Evolutionary conservation across 2,329 filamentous ascomycete genomes (phyloP).

Genomic region (Ceratocystis alfenasii): DNA sequence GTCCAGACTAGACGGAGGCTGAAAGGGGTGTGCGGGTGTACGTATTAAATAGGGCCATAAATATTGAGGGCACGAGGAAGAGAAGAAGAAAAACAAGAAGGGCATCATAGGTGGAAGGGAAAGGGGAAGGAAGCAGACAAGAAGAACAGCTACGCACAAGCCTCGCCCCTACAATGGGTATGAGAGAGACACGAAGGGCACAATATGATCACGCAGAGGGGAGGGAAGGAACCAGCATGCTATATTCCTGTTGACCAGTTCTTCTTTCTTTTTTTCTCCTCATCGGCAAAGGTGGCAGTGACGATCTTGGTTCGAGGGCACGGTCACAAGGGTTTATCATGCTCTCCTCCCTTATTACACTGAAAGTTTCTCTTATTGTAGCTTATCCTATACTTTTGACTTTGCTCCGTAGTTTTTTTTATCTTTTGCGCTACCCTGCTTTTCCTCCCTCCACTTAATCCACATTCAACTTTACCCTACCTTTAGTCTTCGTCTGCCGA

Average conservation of each 20-base stretch:
- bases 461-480: not conserved
- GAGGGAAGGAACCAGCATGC: not conserved
- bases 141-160: too few relatives aligned
- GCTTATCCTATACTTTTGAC: not conserved
- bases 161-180: too few relatives aligned
- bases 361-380: not conserved
- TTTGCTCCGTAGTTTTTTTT: not conserved
- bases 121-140: too few relatives aligned
- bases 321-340: not conserved
- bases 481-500: constrained; percentile 2
- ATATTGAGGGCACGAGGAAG: too few relatives aligned
- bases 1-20: constrained; percentile 1
- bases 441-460: not conserved
- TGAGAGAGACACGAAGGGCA: not conserved
- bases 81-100: too few relatives aligned
- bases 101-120: too few relatives aligned
- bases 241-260: not conserved
- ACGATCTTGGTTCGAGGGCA: constrained; percentile 10
- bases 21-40: not conserved
- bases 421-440: not conserved
- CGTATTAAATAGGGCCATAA: not conserved
- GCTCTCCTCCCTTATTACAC: not conserved
- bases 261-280: not conserved
- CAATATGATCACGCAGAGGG: not conserved
- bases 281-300: constrained; percentile 8